A percentile compares a stretch with the other conserved stretches of the same genome.
Conservation (phyloP, 2,329 filamentous ascomycete genomes). For the Blastomyces gilchristii region DNA sequence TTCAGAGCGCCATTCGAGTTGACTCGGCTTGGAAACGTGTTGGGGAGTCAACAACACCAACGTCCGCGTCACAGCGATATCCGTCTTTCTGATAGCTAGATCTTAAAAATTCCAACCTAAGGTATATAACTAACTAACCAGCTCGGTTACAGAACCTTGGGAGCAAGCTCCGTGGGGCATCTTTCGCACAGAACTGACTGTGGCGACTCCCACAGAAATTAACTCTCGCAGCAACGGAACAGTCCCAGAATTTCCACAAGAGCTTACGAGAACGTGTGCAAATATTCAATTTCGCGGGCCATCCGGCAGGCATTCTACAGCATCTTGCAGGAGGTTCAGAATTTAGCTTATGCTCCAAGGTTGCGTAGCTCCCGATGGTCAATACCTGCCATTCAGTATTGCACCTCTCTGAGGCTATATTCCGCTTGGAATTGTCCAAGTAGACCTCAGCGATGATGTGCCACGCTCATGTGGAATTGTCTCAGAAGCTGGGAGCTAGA, state of each 20-base stretch:
- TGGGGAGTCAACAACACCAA: not conserved
- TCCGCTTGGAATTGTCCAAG: not conserved
- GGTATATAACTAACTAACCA: not conserved
- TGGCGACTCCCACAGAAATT: not conserved
- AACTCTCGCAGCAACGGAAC: not conserved
- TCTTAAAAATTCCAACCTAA: not conserved
- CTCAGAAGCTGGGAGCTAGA: not conserved
- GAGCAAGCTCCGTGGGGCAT: not conserved
- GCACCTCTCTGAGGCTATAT: not conserved
- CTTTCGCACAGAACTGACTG: not conserved
- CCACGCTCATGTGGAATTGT: not conserved
- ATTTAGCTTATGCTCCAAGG: not conserved
- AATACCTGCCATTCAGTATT: not conserved
- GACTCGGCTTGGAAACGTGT: not conserved
- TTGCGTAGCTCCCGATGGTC: not conserved
- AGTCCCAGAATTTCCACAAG: not conserved
- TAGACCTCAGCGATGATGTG: not conserved
- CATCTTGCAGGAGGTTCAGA: not conserved
- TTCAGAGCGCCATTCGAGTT: not conserved
- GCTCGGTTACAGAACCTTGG: not conserved
- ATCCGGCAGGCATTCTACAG: not conserved
- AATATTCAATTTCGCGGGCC: not conserved
- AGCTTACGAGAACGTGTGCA: not conserved
- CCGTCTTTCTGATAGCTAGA: no score
- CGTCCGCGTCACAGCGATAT: no score